A percentile compares a stretch with the other conserved stretches of the same genome.
phyloP scores from a whole-genome alignment of 139 green algal species.

The Ulvella scutata region DNA sequence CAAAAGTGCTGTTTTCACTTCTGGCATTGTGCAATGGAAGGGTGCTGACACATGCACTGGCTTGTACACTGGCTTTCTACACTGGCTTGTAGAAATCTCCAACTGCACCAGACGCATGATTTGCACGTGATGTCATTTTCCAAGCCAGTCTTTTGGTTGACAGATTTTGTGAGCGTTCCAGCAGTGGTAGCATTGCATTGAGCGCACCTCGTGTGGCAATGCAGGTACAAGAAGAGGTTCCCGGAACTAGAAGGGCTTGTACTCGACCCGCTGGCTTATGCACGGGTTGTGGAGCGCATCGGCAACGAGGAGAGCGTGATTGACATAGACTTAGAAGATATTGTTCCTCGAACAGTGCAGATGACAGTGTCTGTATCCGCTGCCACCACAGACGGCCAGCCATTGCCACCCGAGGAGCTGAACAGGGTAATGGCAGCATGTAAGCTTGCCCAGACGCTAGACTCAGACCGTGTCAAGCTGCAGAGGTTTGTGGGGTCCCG shows the following conservation, averaged over 20 bases:
- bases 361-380: slow-evolving; percentile 95
- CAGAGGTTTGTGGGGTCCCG: slow-evolving; percentile 58
- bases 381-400: slow-evolving; percentile 77
- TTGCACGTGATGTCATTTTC: no score
- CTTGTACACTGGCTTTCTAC: no score
- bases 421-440: slow-evolving; percentile 51
- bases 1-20: background rate
- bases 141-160: no score
- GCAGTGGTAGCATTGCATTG: background rate
- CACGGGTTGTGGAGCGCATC: slow-evolving; percentile 65
- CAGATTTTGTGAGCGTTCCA: no score
- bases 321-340: slow-evolving; percentile 48
- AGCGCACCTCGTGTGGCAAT: background rate
- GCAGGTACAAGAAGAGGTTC: slow-evolving; percentile 5
- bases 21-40: no score
- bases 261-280: slow-evolving; percentile 76
- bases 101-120: no score
- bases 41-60: no score
- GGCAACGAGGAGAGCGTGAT: slow-evolving; percentile 68
- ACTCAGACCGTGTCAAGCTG: slow-evolving; percentile 61
- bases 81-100: no score
- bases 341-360: slow-evolving; percentile 71
- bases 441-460: slow-evolving; percentile 56
- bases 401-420: slow-evolving; percentile 40
- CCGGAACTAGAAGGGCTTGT: slow-evolving; percentile 18